Base-by-base conservation (phyloP, 2,329 filamentous ascomycete species). In the Pseudopithomyces chartarum region DNA sequence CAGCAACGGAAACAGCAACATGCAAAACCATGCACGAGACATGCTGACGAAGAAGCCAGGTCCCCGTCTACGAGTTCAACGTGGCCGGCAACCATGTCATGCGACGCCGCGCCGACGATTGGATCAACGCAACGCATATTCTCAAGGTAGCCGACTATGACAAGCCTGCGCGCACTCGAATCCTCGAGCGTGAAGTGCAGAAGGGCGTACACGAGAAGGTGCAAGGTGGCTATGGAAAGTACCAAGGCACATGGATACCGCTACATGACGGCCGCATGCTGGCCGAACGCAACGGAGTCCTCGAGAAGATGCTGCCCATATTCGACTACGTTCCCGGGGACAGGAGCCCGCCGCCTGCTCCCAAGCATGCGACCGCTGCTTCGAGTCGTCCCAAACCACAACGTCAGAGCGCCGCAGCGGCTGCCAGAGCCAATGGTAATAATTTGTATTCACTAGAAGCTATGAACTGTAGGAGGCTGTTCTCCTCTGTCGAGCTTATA, bases 71-170 rank as follows among this genome's bases (percentile, higher is more conserved):
- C 74, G 95, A 98, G 74, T 95, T 87, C 78, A 92, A 96, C 74
- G 89, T 96, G 67, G 91, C 89, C 34, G 83, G 82, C 64, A 92
- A 96, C 73, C 92, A 97, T 90, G 90, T 98, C 63, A 99, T 99
- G 95, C 90, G 95, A 76, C 87, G 95, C 49, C 88, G 94, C 58
- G 85, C 87, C 52, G 95, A 99, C 76, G 88, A 98, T 78, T 99
- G 94, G 92, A 95, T 99, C 80, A 99, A 99, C 82, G 95, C 95
- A n/a, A 99, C 95, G 52, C 95, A 99, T 73, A 98, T 99, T 58
- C 81, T 99, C 47, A 99, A 99, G 74, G 92, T 96, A 39, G 95
- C 95, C 60, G 94, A 94, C 54, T 97, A 97, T 72, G 95, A 99
- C 78, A 99, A 99, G 78, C 95, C 95, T 2, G 92, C 94, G 12